Evolutionary conservation across 75 land plant genomes (phyloP), one percentile per base, ranked within the genome.

Genomic region (Adiantum capillusveneris): DNA sequence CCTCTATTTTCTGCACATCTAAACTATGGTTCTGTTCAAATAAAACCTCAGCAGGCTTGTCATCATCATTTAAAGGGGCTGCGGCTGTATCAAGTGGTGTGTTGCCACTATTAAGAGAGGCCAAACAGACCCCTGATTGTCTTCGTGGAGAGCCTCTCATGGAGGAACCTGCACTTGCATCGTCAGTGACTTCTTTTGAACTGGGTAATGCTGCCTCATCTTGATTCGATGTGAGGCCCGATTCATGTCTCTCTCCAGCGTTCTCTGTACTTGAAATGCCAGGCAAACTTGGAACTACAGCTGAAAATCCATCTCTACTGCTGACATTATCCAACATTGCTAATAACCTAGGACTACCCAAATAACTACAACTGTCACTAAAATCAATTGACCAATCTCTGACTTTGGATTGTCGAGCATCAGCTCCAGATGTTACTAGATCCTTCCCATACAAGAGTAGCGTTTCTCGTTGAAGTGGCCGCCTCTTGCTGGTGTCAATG

Each of bases 311-410:
- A 53, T 52, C 54, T n/a, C 60, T 58, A 36, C 29, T 28, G n/a
- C 43, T 69, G 55, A 27, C 24, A 24, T 24, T 24, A 54, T 76
- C 80, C 56, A 73, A 75, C 9, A 44, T 69, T 21, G 75, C 67
- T 62, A 70, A 24, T 24, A 53, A 45, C 59, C 59, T 68, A 11
- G 87, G 70, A 54, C 62, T 64, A 6, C 78, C 75, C 51, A 78
- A 62, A 59, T 87, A 80, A 27, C 65, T 75, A 70, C 84, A 79
- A 25, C 84, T 63, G 48, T 78, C 87, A 59, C 82, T 69, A 59
- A 87, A 82, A 59, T 84, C 91, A 53, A 84, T 80, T 56, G 91
- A 81, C 91, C 86, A 87, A 29, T 83, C 62, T 53, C 81, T 72
- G 11, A 87, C 87, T 64, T 67, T 75, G 54, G 80, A 81, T 41